Percentiles rank a stretch among this genome's conserved stretches.
phyloP scores from a whole-genome alignment of 768 basidiomycete species.

The Kwoniella pini region DNA sequence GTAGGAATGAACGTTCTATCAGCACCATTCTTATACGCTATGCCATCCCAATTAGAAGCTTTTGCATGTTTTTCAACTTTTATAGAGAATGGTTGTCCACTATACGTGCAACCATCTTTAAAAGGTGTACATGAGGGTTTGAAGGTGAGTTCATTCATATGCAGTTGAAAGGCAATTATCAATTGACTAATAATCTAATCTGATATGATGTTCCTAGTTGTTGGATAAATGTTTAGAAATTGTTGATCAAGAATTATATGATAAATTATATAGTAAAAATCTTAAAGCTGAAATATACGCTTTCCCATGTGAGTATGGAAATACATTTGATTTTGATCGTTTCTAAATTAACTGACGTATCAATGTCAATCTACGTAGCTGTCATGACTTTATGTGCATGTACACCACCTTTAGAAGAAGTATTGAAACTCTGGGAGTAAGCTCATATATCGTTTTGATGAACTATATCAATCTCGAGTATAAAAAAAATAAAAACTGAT shows the following conservation, averaged over 20 bases:
- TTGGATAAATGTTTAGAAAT: conserved; percentile 88
- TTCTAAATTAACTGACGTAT: no score
- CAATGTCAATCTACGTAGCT: conserved; percentile 59
- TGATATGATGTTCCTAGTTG: no score
- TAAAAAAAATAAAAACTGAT: no score
- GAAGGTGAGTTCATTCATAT: conserved; percentile 63
- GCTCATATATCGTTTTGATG: no score
- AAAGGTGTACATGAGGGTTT: conserved; percentile 94
- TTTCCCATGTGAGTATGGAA: conserved; percentile 79
- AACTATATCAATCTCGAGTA: background rate
- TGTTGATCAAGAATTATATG: conserved; percentile 82
- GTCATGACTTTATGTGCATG: conserved; percentile 93
- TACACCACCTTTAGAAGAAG: conserved; percentile 93
- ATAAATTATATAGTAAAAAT: conserved; percentile 80
- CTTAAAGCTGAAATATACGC: conserved; percentile 95
- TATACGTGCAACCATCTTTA: conserved; percentile 95
- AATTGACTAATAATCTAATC: no score
- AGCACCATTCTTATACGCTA: conserved; percentile 94
- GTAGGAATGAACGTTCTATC: conserved; percentile 95
- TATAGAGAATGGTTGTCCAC: conserved; percentile 88
- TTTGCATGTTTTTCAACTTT: conserved; percentile 96
- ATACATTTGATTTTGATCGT: no score
- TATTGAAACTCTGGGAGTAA: conserved; percentile 86
- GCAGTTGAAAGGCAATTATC: no score
- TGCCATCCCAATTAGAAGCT: conserved; percentile 97